Evolutionary conservation across 2,329 filamentous ascomycete genomes (phyloP).

Genomic region (Exophiala calicioides): DNA sequence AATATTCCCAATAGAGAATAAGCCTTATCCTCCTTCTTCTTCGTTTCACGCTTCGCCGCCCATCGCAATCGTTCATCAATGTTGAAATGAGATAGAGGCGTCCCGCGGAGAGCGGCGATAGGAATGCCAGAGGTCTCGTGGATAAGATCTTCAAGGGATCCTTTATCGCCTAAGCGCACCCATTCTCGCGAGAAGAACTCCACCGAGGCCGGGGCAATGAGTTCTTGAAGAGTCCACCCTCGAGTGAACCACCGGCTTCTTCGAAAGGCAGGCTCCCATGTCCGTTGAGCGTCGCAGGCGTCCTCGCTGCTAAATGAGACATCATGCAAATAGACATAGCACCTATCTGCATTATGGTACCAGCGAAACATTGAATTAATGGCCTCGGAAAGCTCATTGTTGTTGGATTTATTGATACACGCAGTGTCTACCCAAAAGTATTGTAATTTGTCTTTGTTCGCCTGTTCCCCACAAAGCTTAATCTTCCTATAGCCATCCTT

Average conservation of each 20-base stretch:
- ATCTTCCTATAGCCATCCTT: neutral
- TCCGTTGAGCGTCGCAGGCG: neutral
- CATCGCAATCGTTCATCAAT: constrained; percentile 42
- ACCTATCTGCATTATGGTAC: too few relatives aligned
- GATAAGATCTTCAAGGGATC: neutral
- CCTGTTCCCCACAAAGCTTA: too few relatives aligned
- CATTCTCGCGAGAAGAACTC: constrained; percentile 6
- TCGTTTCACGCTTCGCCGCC: constrained; percentile 40
- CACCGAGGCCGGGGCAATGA: constrained; percentile 5
- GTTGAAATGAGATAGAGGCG: neutral
- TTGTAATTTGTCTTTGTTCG: too few relatives aligned
- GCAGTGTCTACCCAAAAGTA: too few relatives aligned
- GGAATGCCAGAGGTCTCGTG: neutral
- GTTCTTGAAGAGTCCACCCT: constrained; percentile 3
- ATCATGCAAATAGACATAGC: too few relatives aligned
- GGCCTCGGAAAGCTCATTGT: too few relatives aligned
- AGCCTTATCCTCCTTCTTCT: constrained; percentile 42
- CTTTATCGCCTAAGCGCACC: neutral
- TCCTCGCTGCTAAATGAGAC: neutral
- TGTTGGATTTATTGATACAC: too few relatives aligned
- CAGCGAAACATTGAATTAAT: too few relatives aligned
- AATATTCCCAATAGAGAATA: constrained; percentile 51
- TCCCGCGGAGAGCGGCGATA: neutral
- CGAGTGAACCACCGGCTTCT: constrained; percentile 20
- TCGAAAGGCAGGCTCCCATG: neutral